Evolutionary conservation across 805 yeast species (phyloP), one percentile per base, ranked within the genome.

Genomic region (Huiozyma naganishii): DNA sequence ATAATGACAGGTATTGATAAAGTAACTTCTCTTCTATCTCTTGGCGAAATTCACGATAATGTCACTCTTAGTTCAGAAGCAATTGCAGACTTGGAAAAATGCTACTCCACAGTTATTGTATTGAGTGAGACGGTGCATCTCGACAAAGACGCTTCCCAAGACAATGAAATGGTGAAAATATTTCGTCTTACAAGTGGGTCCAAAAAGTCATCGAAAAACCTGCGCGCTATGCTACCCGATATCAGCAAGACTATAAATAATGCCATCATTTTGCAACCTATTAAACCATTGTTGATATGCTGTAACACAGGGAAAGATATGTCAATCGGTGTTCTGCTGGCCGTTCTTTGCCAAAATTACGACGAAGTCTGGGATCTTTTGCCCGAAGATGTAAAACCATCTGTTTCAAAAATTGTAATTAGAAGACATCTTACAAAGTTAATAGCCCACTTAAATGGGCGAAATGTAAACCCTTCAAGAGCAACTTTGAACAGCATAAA

Each of bases 401-500:
- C 52, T 40, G 27, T 66, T 37, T 67, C 72, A 27, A 83, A 83
- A 54, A 76, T 70, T 28, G 58, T 67, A 7, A 71, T 83, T 5
- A 72, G 77, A 44, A 70, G 70, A 45, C 79, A 82, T 43, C 61
- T 86, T 29, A 72, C 77, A 2, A 58, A 58, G 39, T 52, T 86
- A 3, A 66, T 73, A 12, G 62, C 70, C 3, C 58, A 64, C 6
- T 41, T 59, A n/a, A 43, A 55, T 7, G 61, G 59, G 0, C 57
- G 73, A n/a, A 74, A 71, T 36, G 75, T 74, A 5, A 83, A 85
- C 47, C 95, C 95, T 0, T 79, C 88, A 44, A 67, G 95, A 41
- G 79, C 85, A 8, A 82, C 94, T 0, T 64, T 85, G 36, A 88
- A 81, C 51, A 73, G 89, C 29, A 77, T 83, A 2, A 82, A 85